Percentiles rank a stretch among this genome's conserved stretches.
These are phyloP conservation scores for Penium margaritaceum DNA, from an alignment of 139 green algal species.

Conservation along the genomic window DNA sequence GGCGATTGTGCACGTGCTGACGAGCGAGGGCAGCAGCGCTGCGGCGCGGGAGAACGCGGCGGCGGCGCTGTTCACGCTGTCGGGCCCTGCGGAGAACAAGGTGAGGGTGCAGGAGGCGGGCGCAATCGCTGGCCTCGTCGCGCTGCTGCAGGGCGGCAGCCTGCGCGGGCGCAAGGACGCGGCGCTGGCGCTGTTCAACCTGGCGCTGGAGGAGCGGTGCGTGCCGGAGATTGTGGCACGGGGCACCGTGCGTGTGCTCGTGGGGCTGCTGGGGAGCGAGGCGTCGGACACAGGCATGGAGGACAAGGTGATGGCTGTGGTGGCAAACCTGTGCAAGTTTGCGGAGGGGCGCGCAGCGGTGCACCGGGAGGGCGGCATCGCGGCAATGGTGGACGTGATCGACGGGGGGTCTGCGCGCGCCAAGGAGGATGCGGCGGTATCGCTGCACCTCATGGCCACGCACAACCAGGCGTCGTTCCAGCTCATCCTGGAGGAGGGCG, in stretches of 20 bases:
- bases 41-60: conserved; percentile 32
- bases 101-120: conserved; percentile 23
- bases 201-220: conserved; percentile 19
- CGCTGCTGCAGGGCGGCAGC: conserved; percentile 5
- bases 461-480: conserved; percentile 5
- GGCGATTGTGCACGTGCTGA: conserved; percentile 15
- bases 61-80: conserved; percentile 39
- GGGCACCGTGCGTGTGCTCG: conserved; percentile 22
- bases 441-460: conserved; percentile 15
- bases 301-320: conserved; percentile 37
- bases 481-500: conserved; percentile 16
- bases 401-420: conserved; percentile 20
- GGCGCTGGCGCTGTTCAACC: conserved; percentile 37
- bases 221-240: conserved; percentile 7
- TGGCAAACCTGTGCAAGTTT: conserved; percentile 29
- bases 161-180: conserved; percentile 37
- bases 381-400: conserved; percentile 26
- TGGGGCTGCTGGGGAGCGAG: conserved; percentile 1
- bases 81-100: conserved; percentile 26
- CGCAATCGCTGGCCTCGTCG: conserved; percentile 18
- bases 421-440: conserved; percentile 32
- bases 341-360: conserved; percentile 20
- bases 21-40: conserved; percentile 3
- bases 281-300: conserved; percentile 14
- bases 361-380: conserved; percentile 24